Evolutionary conservation across 306 rosid species (phyloP).

Genomic region (Trifolium fragiferum): DNA sequence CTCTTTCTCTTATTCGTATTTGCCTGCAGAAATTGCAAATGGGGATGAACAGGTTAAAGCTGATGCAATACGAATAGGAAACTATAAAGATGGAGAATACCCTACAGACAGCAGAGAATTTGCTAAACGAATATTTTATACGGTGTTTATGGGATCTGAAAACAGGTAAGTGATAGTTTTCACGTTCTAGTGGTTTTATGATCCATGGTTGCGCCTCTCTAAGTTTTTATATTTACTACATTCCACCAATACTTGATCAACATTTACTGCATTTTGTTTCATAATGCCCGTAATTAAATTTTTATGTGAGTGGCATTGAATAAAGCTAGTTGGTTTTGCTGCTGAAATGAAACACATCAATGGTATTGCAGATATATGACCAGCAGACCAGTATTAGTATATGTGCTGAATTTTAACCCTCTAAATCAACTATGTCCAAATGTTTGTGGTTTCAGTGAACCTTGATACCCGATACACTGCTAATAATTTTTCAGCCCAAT

Average conservation of each 20-base stretch:
- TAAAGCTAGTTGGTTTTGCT: slow-evolving; percentile 9
- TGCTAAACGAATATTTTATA: slow-evolving; percentile 83
- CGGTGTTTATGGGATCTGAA: slow-evolving; percentile 95
- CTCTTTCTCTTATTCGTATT: slow-evolving; percentile 37
- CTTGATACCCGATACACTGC: slow-evolving; percentile 11
- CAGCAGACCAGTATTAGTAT: too few relatives aligned
- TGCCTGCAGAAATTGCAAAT: slow-evolving; percentile 73
- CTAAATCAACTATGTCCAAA: slow-evolving; percentile 13
- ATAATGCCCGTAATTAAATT: background rate
- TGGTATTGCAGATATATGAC: slow-evolving; percentile 14
- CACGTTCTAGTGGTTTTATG: slow-evolving; percentile 26
- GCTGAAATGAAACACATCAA: slow-evolving; percentile 27
- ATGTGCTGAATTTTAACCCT: slow-evolving; percentile 7
- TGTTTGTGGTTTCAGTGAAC: slow-evolving; percentile 26
- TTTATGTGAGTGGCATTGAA: background rate
- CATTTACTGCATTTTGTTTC: background rate
- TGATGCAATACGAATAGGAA: slow-evolving; percentile 89
- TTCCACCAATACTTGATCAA: slow-evolving; percentile 18
- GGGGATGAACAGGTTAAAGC: slow-evolving; percentile 94
- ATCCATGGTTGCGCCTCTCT: background rate
- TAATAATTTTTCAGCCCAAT: background rate
- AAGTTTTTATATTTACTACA: slow-evolving; percentile 16
- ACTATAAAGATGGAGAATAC: slow-evolving; percentile 79
- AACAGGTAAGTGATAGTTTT: slow-evolving; percentile 63
- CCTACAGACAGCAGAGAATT: slow-evolving; percentile 93